Evolutionary conservation across 2,329 filamentous ascomycete species (phyloP).

Genomic region (Pestalotiopsis sp.): DNA sequence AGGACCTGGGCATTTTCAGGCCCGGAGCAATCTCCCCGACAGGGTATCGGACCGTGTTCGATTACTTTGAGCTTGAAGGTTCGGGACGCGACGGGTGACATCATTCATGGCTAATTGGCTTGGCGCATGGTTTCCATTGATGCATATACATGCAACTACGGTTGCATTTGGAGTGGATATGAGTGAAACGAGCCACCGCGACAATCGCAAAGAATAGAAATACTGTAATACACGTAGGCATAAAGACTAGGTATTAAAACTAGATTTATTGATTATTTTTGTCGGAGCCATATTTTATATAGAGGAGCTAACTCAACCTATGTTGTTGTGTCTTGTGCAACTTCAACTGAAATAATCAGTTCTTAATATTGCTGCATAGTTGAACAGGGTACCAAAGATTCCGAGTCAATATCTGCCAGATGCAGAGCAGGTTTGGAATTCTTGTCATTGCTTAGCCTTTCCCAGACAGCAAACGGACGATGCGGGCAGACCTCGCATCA

Average conservation of each 20-base stretch:
- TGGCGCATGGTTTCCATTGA: constrained; percentile 4
- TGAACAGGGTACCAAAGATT: neutral
- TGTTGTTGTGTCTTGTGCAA: too few relatives aligned
- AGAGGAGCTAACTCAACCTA: neutral
- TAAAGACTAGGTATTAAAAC: too few relatives aligned
- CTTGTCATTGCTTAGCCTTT: too few relatives aligned
- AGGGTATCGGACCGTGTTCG: neutral
- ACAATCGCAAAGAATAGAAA: neutral
- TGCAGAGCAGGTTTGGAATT: too few relatives aligned
- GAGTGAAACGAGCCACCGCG: neutral
- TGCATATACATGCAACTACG: constrained; percentile 6
- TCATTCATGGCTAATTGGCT: constrained; percentile 5
- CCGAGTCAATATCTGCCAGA: too few relatives aligned
- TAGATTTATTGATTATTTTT: neutral
- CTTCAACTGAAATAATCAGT: neutral
- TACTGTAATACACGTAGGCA: neutral
- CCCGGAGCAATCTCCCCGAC: too few relatives aligned
- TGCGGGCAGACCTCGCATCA: too few relatives aligned
- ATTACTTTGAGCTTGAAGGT: neutral
- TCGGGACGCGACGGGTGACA: constrained; percentile 4
- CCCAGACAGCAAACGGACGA: too few relatives aligned
- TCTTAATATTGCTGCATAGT: neutral
- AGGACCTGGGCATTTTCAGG: neutral
- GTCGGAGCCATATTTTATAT: neutral
- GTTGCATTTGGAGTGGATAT: neutral